phyloP scores from a whole-genome alignment of 2,329 filamentous ascomycete species.

The Beauveria asiatica region DNA sequence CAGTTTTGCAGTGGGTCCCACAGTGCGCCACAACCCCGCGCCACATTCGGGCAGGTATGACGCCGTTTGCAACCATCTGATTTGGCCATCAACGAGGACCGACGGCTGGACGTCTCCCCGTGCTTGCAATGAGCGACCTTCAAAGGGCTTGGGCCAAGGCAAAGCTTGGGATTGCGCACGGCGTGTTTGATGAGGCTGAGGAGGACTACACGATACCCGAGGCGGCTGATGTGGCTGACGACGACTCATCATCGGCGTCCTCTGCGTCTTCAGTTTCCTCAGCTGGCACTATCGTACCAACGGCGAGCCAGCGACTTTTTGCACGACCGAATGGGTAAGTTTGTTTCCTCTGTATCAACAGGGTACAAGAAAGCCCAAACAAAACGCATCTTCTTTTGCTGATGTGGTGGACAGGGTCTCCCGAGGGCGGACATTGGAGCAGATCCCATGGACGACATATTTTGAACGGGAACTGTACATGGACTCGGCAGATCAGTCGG shows the following conservation, averaged over 20 bases:
- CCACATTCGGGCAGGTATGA: not conserved
- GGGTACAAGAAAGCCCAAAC: not conserved
- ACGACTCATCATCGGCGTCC: constrained; percentile 67
- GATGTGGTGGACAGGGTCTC: constrained; percentile 28
- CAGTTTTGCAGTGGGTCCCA: not conserved
- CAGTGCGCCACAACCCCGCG: constrained; percentile 9
- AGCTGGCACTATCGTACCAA: constrained; percentile 82
- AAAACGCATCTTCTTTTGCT: not conserved
- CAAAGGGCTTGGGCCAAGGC: constrained; percentile 72
- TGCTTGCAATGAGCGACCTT: constrained; percentile 62
- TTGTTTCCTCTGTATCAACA: not conserved
- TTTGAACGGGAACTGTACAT: constrained; percentile 84
- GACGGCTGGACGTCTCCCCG: constrained; percentile 7
- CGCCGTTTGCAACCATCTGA: not conserved
- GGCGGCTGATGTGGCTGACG: constrained; percentile 36
- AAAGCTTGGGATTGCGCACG: constrained; percentile 53
- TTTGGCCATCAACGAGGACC: not conserved
- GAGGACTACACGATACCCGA: constrained; percentile 43
- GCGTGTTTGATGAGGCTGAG: constrained; percentile 43
- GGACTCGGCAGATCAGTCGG: constrained; percentile 35
- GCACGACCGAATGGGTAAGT: constrained; percentile 60
- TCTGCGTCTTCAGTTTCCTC: constrained; percentile 66
- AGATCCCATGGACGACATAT: constrained; percentile 79
- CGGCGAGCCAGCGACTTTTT: constrained; percentile 63
- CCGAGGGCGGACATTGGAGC: constrained; percentile 49